Percentiles rank a stretch among this genome's conserved stretches.
Evolutionary conservation across 2,329 filamentous ascomycete genomes (phyloP).

Genomic region (Xylariaceae sp.): DNA sequence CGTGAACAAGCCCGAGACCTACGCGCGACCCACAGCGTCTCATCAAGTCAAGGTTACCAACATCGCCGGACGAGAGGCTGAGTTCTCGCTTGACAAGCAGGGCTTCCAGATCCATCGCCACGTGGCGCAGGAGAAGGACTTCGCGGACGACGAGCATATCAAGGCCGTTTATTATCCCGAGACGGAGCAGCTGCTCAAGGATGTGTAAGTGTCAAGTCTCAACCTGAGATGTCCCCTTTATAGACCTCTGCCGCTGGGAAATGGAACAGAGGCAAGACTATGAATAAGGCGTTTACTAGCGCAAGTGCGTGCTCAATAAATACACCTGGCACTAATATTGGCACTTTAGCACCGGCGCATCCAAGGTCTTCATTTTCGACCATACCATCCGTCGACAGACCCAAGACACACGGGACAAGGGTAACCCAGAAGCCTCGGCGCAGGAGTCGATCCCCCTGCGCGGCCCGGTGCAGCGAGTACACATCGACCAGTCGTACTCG

Average conservation of each 20-base stretch:
- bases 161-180: slow-evolving; percentile 74
- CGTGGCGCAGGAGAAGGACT: slow-evolving; percentile 45
- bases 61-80: slow-evolving; percentile 45
- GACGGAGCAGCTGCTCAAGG: slow-evolving; percentile 70
- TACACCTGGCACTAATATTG: neutral
- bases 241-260: no score
- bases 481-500: slow-evolving; percentile 64
- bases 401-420: slow-evolving; percentile 54
- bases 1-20: slow-evolving; percentile 45
- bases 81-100: slow-evolving; percentile 48
- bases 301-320: no score
- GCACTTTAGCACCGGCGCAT: slow-evolving; percentile 59
- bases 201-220: slow-evolving; percentile 54
- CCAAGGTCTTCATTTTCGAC: slow-evolving; percentile 65
- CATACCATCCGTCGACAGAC: slow-evolving; percentile 59
- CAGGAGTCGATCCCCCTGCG: slow-evolving; percentile 42
- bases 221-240: no score
- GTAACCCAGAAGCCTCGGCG: no score
- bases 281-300: no score
- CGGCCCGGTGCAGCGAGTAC: slow-evolving; percentile 58
- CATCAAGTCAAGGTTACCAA: slow-evolving; percentile 46
- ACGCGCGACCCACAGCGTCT: slow-evolving; percentile 37
- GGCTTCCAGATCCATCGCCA: slow-evolving; percentile 47
- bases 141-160: slow-evolving; percentile 65
- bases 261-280: no score